Conservation (phyloP, 768 basidiomycete genomes). For the Harrya chromipes region DNA sequence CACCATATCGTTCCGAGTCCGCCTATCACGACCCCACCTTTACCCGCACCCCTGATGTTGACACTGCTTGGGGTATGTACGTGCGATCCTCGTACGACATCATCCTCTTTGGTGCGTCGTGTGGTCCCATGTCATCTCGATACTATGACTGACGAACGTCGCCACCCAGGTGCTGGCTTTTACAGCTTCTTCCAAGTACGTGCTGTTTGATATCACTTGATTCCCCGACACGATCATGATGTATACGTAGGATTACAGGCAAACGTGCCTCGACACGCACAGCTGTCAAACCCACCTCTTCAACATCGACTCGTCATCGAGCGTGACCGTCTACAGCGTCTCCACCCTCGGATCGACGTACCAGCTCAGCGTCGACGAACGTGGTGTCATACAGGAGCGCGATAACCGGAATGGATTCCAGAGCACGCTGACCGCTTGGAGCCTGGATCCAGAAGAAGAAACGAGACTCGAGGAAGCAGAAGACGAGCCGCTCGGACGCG, state of each 20-base stretch:
- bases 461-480: too few relatives aligned
- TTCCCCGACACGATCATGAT: not conserved
- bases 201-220: not conserved
- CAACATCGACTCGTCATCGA: constrained; percentile 39
- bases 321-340: constrained; percentile 39
- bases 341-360: constrained; percentile 43
- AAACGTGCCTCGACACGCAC: constrained; percentile 33
- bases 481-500: too few relatives aligned
- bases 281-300: constrained; percentile 44
- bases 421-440: constrained; percentile 35
- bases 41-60: not conserved
- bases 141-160: constrained; percentile 21
- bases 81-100: constrained; percentile 37
- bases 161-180: constrained; percentile 40
- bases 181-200: constrained; percentile 48
- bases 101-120: constrained; percentile 37
- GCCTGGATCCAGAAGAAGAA: not conserved
- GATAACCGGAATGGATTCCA: constrained; percentile 42
- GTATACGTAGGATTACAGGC: constrained; percentile 33
- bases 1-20: constrained; percentile 37
- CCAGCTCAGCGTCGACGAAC: constrained; percentile 37
- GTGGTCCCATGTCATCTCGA: constrained; percentile 22
- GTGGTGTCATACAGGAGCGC: constrained; percentile 33
- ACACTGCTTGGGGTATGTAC: constrained; percentile 14
- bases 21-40: constrained; percentile 40